Evolutionary conservation across 257 asterid species (phyloP), one percentile per base, ranked within the genome.

Genomic region (Orobanche coerulescens): DNA sequence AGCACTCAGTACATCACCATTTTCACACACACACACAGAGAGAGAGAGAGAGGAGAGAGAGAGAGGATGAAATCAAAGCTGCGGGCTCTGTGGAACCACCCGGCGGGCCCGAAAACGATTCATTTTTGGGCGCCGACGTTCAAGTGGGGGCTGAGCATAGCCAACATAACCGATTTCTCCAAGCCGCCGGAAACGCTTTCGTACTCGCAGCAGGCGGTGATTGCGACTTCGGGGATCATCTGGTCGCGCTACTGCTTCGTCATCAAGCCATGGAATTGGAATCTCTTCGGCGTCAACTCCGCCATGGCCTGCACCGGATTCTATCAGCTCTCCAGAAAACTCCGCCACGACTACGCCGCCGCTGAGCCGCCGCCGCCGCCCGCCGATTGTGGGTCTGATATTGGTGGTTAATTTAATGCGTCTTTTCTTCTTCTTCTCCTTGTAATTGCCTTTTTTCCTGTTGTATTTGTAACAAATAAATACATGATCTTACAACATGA

Each of bases 91-190:
- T 79, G 84, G 84, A 56, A 79, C 66, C 84, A 79, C 55, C 84
- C 84, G 47, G 84, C 79, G 64, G 84, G 84, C 1, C 84, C 84
- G 15, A 79, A 75, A 22, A 79, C 84, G 50, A 79, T 79, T 46
- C 81, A 75, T 20, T 79, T 79, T 66, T 79, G 84, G 84, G 84
- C 84, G 23, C 84, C 84, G 42, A 79, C 84, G 54, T 79, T 79
- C 77, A 79, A 79, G 47, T 79, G 84, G 84, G 81, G 79, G 3
- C 82, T 80, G 1, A 80, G 85, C 76, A 53, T 71, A 53, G 82
- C 85, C 48, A 80, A 80, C 71, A 28, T 71, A 69, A 71, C 80
- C 61, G 78, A 80, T 31, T 80, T 80, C 80, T 56, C 82, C 0
- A 77, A 74, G 74, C 80, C 82, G 59, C 76, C 85, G 31, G 85